phyloP scores from a whole-genome alignment of 306 rosid species.

The Neltuma alba region DNA sequence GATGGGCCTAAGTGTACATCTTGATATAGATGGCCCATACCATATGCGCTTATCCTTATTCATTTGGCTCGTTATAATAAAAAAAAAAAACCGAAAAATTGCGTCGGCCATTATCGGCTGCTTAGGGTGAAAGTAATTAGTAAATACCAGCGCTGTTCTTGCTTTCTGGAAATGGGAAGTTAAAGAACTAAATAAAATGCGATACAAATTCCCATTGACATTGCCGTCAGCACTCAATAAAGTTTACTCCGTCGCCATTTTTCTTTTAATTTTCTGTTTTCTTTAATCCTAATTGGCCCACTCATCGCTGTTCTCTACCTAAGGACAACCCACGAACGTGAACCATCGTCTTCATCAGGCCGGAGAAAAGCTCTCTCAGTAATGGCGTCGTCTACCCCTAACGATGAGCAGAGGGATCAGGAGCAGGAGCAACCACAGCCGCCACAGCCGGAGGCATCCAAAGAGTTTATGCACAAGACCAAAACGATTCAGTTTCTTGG shows the following conservation, averaged over 20 bases:
- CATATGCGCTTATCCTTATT: no score
- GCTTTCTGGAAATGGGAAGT: neutral
- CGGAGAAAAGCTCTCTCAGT: neutral
- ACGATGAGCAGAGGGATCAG: conserved; percentile 41
- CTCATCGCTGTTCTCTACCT: neutral
- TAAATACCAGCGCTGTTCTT: neutral
- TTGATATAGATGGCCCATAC: neutral
- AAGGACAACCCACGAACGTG: conserved; percentile 2
- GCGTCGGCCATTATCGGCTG: neutral
- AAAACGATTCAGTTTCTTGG: conserved; percentile 87
- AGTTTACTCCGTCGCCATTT: neutral
- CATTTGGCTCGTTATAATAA: no score
- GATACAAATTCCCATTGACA: neutral
- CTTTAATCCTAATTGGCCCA: conserved; percentile 4
- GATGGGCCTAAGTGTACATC: neutral
- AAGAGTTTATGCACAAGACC: conserved; percentile 80
- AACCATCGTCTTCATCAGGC: neutral
- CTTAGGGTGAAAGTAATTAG: neutral
- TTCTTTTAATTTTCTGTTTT: neutral
- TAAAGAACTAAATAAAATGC: neutral
- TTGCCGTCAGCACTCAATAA: conserved; percentile 15
- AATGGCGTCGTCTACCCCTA: conserved; percentile 60
- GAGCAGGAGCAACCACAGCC: conserved; percentile 17
- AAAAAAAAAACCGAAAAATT: neutral
- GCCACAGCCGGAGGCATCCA: conserved; percentile 35